Evolutionary conservation across 2,329 filamentous ascomycete species (phyloP).

Genomic region (Aureobasidium sp.): DNA sequence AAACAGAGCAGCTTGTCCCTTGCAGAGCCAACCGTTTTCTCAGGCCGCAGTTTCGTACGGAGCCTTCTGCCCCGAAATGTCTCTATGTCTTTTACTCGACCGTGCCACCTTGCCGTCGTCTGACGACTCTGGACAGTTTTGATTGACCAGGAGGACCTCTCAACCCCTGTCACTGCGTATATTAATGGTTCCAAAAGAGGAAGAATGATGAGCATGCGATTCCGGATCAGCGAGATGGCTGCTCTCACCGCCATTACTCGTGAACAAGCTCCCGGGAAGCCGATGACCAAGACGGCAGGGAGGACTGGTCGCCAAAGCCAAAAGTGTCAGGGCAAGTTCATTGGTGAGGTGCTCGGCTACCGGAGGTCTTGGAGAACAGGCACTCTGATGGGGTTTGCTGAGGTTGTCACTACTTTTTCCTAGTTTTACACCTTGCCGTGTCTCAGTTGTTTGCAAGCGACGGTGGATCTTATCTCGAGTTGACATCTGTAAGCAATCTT

Average conservation of each 20-base stretch:
- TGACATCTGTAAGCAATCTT: conserved; percentile 10
- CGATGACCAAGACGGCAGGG: conserved; percentile 9
- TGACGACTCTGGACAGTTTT: neutral
- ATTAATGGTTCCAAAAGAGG: neutral
- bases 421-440: conserved; percentile 6
- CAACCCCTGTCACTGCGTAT: conserved; percentile 6
- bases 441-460: conserved; percentile 8
- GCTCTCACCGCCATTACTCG: conserved; percentile 11
- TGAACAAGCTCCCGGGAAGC: conserved; percentile 7
- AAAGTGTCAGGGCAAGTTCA: neutral
- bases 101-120: conserved; percentile 6
- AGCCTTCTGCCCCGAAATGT: conserved; percentile 6
- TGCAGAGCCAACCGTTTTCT: conserved; percentile 13
- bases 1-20: conserved; percentile 9
- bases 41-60: conserved; percentile 3
- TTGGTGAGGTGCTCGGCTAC: conserved; percentile 4
- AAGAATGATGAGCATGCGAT: neutral
- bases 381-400: neutral
- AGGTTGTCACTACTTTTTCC: neutral
- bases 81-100: neutral
- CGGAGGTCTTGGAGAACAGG: neutral
- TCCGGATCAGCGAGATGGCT: conserved; percentile 5
- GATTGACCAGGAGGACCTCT: neutral
- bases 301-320: neutral
- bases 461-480: conserved; percentile 5